A percentile compares a stretch with the other conserved stretches of the same genome.
These are phyloP conservation scores for Cadophora sp. DNA, from an alignment of 2,329 filamentous ascomycete genomes.

Conservation along the genomic window DNA sequence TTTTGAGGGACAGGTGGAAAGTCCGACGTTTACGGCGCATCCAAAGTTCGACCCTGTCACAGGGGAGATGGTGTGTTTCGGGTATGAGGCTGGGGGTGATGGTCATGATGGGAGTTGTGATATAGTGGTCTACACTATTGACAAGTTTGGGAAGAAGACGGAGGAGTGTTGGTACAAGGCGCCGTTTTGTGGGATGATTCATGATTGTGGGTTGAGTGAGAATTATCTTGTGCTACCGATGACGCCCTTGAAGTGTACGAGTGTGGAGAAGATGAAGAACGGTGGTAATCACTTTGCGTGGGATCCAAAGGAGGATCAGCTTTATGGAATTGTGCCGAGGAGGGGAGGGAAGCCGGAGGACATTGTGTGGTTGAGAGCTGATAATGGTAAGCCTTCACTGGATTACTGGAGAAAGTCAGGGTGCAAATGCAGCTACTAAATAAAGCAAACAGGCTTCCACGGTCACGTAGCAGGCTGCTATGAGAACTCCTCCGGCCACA, in stretches of 20 bases:
- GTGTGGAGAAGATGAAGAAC: constrained; percentile 50
- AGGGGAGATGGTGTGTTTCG: constrained; percentile 59
- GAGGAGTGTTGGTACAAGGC: constrained; percentile 57
- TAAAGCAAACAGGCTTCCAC: constrained; percentile 30
- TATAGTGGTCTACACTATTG: constrained; percentile 55
- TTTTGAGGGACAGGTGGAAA: constrained; percentile 55
- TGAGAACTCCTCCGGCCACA: constrained; percentile 53
- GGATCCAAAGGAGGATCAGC: constrained; percentile 61
- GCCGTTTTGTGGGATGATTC: constrained; percentile 60
- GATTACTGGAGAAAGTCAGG: neutral
- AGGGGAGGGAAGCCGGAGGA: constrained; percentile 57
- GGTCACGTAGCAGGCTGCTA: constrained; percentile 56
- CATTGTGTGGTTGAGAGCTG: constrained; percentile 57
- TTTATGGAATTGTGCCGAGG: constrained; percentile 60
- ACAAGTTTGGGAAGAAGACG: constrained; percentile 50
- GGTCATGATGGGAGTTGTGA: constrained; percentile 52
- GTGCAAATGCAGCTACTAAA: constrained; percentile 8
- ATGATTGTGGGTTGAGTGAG: constrained; percentile 55
- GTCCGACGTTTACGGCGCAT: constrained; percentile 58
- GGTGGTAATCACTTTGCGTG: constrained; percentile 59
- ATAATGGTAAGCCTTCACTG: constrained; percentile 51
- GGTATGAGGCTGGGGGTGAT: constrained; percentile 55
- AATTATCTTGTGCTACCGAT: constrained; percentile 56
- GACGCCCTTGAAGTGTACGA: constrained; percentile 54
- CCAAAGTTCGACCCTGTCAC: constrained; percentile 59